phyloP scores from a whole-genome alignment of 345 rosid species.

The Moricandia arvensis region DNA sequence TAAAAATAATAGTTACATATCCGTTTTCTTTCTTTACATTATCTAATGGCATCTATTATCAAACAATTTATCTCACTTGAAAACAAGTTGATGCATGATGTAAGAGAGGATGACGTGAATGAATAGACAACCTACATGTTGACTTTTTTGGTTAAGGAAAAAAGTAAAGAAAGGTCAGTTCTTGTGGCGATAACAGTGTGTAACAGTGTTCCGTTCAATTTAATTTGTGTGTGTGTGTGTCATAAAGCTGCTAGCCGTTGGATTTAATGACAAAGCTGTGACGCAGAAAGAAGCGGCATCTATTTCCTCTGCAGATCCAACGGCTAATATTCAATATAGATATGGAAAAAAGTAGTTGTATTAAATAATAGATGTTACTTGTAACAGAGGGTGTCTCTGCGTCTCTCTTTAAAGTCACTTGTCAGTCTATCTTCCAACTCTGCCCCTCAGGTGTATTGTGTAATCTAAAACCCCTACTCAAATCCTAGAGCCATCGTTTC shows the following conservation, averaged over 20 bases:
- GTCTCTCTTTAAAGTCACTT: conserved; percentile 33
- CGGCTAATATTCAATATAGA: background rate
- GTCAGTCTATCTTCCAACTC: conserved; percentile 39
- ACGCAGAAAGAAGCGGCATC: conserved; percentile 37
- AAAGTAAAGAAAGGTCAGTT: conserved; percentile 28
- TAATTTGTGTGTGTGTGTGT: background rate
- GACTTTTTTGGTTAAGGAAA: conserved; percentile 25
- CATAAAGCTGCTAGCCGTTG: conserved; percentile 43
- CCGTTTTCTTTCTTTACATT: background rate
- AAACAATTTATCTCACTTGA: background rate
- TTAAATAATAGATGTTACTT: conserved; percentile 32
- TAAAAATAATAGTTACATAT: too few species aligned
- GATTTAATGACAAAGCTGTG: conserved; percentile 42
- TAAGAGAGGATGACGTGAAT: background rate
- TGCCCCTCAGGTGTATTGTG: conserved; percentile 40
- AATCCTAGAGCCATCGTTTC: too few species aligned
- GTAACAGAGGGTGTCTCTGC: conserved; percentile 43
- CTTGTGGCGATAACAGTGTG: conserved; percentile 14
- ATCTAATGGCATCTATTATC: background rate
- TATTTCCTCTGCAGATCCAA: conserved; percentile 34
- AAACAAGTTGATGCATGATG: conserved; percentile 2
- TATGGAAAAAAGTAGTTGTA: background rate
- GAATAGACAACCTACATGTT: conserved; percentile 31
- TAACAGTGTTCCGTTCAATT: conserved; percentile 12
- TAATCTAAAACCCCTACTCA: conserved; percentile 12